phyloP scores from a whole-genome alignment of 179 eudicot species.

The Sideroxylon spinosum region DNA sequence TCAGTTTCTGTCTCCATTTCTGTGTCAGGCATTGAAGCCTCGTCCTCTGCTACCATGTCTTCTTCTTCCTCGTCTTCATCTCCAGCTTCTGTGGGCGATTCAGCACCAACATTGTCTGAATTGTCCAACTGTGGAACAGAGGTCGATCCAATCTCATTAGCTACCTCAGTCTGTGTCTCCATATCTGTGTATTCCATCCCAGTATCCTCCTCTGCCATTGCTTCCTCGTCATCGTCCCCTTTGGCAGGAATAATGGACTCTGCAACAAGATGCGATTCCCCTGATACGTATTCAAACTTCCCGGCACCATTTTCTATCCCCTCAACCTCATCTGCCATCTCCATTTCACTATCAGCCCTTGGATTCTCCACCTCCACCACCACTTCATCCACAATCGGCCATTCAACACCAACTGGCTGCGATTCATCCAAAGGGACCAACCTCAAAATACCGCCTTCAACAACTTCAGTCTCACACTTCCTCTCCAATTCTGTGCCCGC shows the following conservation, averaged over 20 bases:
- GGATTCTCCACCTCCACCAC: conserved; percentile 22
- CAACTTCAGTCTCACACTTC: conserved; percentile 1
- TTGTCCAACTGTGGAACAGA: conserved; percentile 15
- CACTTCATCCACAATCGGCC: conserved; percentile 27
- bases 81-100: conserved; percentile 9
- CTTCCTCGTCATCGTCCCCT: conserved; percentile 7
- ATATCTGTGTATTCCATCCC: conserved; percentile 20
- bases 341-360: conserved; percentile 25
- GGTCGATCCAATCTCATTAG: conserved; percentile 3
- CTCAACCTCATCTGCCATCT: neutral
- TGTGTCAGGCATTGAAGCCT: conserved; percentile 28
- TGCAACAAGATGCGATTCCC: conserved; percentile 4
- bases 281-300: neutral
- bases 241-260: neutral
- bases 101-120: conserved; percentile 10
- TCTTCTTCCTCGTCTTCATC: conserved; percentile 27
- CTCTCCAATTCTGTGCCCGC: conserved; percentile 10
- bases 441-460: conserved; percentile 13
- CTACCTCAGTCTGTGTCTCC: conserved; percentile 21
- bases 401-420: conserved; percentile 13
- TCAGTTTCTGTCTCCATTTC: conserved; percentile 46
- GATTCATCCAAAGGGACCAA: conserved; percentile 11
- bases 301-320: conserved; percentile 4
- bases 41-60: conserved; percentile 27
- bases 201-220: conserved; percentile 12